Evolutionary conservation across 345 rosid genomes (phyloP), one percentile per base, ranked within the genome.

Genomic region (Euphorbia pulcherrima): DNA sequence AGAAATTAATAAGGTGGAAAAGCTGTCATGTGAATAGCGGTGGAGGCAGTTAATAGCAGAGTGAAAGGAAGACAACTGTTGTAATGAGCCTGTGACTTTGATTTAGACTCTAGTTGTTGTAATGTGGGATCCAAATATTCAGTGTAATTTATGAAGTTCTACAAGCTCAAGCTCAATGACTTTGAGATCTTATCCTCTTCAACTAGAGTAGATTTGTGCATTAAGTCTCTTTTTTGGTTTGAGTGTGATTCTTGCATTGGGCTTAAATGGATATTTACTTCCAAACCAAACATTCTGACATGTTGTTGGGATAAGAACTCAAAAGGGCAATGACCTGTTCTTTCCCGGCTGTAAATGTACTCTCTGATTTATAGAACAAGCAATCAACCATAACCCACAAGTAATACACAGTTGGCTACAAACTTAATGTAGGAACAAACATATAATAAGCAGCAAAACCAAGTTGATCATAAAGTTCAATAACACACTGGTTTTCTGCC

Each of bases 401-500:
- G 28, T 24, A 53, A 56, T 52, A 70, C 62, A 60, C 59, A 40
- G n/a, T 33, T 23, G 20, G 17, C 47, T 39, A 63, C n/a, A 14
- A 41, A 28, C 68, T 65, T 48, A 44, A 60, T 68, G 62, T 24
- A 66, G 66, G 44, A 65, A 56, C 28, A 78, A 18, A 39, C 27
- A 68, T 60, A 69, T 7, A 41, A 11, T 28, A 69, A 59, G 60
- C 7, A 80, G 21, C 60, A 67, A 64, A 70, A 63, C 55, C 6
- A 69, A 17, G 26, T 28, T 28, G 61, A 68, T 23, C 50, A 75
- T 57, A 70, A 41, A 67, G 68, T 62, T 65, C 21, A 66, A 47
- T 44, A 69, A 77, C 59, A 64, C 68, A 33, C 51, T 55, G 52
- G 30, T 60, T 27, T 60, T 79, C 41, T 60, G 77, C 51, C 81